Conservation (phyloP, 495 filamentous ascomycete genomes). For the Trichocladium antarcticum region DNA sequence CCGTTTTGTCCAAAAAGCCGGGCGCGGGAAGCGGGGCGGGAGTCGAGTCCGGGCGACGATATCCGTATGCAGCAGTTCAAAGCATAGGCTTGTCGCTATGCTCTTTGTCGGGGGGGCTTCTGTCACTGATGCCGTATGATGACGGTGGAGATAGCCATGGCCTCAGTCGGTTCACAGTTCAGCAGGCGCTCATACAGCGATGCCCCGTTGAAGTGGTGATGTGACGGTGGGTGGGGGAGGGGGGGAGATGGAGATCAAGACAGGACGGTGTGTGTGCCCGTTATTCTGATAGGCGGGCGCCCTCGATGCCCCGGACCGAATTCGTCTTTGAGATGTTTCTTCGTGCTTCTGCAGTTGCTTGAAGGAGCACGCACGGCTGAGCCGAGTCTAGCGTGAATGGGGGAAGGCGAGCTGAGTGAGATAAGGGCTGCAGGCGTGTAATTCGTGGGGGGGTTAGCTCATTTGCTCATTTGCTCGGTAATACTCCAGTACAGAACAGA, state of each 20-base stretch:
- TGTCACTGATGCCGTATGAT: slow-evolving; percentile 15
- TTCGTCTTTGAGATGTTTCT: no score
- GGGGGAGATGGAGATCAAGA: not conserved
- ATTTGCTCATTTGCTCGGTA: no score
- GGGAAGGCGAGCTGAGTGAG: not conserved
- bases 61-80: not conserved
- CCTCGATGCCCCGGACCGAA: not conserved
- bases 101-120: slow-evolving; percentile 6
- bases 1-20: no score
- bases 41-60: not conserved
- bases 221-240: no score
- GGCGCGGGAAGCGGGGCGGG: not conserved
- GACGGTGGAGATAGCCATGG: slow-evolving; percentile 13
- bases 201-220: no score
- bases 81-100: not conserved
- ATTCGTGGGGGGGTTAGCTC: no score
- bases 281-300: no score
- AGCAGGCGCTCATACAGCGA: not conserved
- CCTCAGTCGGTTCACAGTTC: not conserved
- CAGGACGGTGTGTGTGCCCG: no score
- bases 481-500: not conserved
- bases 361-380: not conserved
- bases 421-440: not conserved
- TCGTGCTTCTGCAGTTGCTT: not conserved
- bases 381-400: not conserved